Evolutionary conservation across 805 yeast genomes (phyloP), one percentile per base, ranked within the genome.

Genomic region (Metschnikowia lunata): DNA sequence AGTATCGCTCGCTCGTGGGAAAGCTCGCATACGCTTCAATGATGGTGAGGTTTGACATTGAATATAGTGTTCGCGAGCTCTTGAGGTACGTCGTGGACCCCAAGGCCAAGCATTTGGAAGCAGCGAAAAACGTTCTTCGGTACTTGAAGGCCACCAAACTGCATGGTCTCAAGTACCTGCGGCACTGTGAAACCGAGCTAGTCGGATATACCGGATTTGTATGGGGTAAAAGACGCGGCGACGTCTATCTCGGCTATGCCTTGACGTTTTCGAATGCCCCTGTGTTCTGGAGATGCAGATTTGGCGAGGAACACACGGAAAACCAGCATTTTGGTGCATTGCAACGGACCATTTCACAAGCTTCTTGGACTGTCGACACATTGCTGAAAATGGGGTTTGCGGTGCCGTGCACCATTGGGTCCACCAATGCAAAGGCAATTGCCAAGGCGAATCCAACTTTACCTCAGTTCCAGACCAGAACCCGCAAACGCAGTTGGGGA

Each of bases 91-190:
- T 39, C 9, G n/a, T 26, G 15, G 13, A n/a, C 9, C 42, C 42
- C 11, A 39, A 27, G 14, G 30, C 14, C 27, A 39, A 39, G 23
- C 42, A 39, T 15, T 13, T n/a, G 42, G 28, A 33, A 8, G 42
- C 42, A 10, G 42, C 42, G 2, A 33, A 11, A n/a, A 39, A 39
- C 27, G 37, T 39, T 14, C 15, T 39, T 26, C 18, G 42, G n/a
- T 39, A 33, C 37, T 33, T 39, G 27, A 39, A 39, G 34, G 42
- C 37, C 12, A 39, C 42, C 3, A 39, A 39, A 27, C 32, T 33
- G 12, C 30, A 33, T 15, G 42, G 42, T 6, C n/a, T 39, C 30
- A 26, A n/a, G 14, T 39, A 39, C 27, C 6, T 13, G 14, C 8
- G 18, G 23, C 9, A 13, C 11, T 8, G 14, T 12, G 14, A 5